These are phyloP conservation scores for Phaeotremella fagi DNA, from an alignment of 768 basidiomycete species.

Conservation along the genomic window DNA sequence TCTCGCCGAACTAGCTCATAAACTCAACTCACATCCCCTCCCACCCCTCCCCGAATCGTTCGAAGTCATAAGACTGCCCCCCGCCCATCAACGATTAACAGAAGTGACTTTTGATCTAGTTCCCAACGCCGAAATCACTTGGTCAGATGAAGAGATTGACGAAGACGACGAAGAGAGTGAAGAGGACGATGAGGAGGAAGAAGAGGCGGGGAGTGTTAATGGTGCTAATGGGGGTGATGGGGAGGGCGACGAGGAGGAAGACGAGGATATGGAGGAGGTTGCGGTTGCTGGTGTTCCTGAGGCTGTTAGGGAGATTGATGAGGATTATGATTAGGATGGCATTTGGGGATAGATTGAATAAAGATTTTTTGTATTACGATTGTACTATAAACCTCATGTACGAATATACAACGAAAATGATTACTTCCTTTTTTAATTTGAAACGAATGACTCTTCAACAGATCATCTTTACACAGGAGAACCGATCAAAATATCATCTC, in stretches of 20 bases:
- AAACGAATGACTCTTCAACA: not conserved
- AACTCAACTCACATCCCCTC: conserved; percentile 50
- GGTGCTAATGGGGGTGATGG: conserved; percentile 17
- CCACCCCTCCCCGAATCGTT: conserved; percentile 51
- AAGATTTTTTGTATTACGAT: not conserved
- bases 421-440: no score
- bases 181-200: conserved; percentile 6
- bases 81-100: conserved; percentile 47
- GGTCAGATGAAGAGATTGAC: conserved; percentile 16
- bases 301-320: conserved; percentile 39
- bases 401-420: not conserved
- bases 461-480: no score
- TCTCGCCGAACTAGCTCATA: conserved; percentile 49
- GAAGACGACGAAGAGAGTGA: conserved; percentile 16
- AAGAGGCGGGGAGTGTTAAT: conserved; percentile 5
- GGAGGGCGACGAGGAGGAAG: conserved; percentile 26
- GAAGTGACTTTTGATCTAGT: conserved; percentile 50
- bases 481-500: no score
- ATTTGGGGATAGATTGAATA: not conserved
- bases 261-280: conserved; percentile 43
- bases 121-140: conserved; percentile 28
- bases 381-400: no score
- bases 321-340: conserved; percentile 37
- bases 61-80: conserved; percentile 49
- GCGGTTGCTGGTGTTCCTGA: conserved; percentile 13